Conservation (phyloP, 768 basidiomycete species). For the Podaxis sp. region DNA sequence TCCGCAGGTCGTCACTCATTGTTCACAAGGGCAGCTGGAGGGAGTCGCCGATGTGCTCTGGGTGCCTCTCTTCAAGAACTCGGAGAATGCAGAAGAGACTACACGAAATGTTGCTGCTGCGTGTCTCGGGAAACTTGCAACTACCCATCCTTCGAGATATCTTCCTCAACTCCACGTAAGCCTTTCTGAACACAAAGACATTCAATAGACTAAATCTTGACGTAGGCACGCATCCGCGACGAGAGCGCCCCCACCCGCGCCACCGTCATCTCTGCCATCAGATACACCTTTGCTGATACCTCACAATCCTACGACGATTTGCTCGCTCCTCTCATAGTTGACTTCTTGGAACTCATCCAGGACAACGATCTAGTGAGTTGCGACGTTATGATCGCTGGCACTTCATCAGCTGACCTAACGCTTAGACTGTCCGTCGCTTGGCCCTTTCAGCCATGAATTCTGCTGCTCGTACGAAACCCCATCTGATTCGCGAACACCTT, state of each 20-base stretch:
- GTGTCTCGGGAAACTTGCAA: conserved; percentile 93
- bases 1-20: conserved; percentile 84
- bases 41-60: conserved; percentile 87
- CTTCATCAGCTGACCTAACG: neutral
- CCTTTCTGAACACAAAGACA: conserved; percentile 11
- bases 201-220: neutral
- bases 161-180: conserved; percentile 88
- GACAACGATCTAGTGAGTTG: conserved; percentile 78
- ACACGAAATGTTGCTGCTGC: conserved; percentile 95
- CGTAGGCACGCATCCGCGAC: conserved; percentile 67
- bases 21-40: conserved; percentile 80
- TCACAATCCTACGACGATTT: conserved; percentile 86
- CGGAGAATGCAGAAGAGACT: conserved; percentile 86
- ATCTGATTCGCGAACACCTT: conserved; percentile 87
- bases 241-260: conserved; percentile 72
- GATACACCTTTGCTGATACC: conserved; percentile 91
- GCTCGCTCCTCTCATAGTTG: conserved; percentile 83
- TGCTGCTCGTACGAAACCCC: conserved; percentile 91
- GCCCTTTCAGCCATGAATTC: conserved; percentile 92
- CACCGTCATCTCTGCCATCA: conserved; percentile 89
- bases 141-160: conserved; percentile 87
- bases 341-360: conserved; percentile 89
- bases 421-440: conserved; percentile 84
- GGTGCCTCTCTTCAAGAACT: conserved; percentile 90
- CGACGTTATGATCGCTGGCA: neutral